Percentiles rank a stretch among this genome's conserved stretches.
Evolutionary conservation across 306 rosid genomes (phyloP).

Genomic region (Herpetospermum pedunculosum): DNA sequence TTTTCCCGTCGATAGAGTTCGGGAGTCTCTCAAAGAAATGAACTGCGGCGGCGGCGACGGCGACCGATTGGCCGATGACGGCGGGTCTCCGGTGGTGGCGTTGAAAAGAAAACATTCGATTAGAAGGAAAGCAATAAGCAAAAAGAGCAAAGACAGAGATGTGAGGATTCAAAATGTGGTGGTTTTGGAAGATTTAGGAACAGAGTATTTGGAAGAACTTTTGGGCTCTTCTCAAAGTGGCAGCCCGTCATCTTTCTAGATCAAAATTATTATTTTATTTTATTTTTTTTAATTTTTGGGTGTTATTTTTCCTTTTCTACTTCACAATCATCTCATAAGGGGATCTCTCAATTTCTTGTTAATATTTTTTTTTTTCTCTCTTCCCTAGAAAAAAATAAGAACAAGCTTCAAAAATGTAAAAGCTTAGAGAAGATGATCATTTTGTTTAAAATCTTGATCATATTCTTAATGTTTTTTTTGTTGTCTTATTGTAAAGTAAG

Average conservation of each 20-base stretch:
- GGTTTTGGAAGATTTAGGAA: conserved; percentile 81
- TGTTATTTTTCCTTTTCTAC: background rate
- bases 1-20: conserved; percentile 61
- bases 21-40: conserved; percentile 63
- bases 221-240: conserved; percentile 36
- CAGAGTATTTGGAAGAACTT: conserved; percentile 84
- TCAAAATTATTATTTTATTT: background rate
- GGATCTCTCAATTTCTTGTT: background rate
- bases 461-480: background rate
- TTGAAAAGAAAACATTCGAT: conserved; percentile 78
- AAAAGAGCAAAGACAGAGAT: conserved; percentile 35
- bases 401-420: background rate
- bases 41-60: conserved; percentile 11
- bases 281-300: background rate
- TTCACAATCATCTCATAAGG: background rate
- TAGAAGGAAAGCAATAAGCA: conserved; percentile 42
- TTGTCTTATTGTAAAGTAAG: background rate
- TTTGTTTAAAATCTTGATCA: background rate
- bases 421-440: background rate
- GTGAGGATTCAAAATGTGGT: conserved; percentile 47
- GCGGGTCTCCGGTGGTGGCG: conserved; percentile 82
- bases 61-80: conserved; percentile 17
- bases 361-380: background rate
- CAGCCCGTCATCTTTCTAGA: background rate
- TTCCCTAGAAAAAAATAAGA: background rate